These are phyloP conservation scores for Lyophyllum atratum DNA, from an alignment of 768 basidiomycete species.

Conservation along the genomic window DNA sequence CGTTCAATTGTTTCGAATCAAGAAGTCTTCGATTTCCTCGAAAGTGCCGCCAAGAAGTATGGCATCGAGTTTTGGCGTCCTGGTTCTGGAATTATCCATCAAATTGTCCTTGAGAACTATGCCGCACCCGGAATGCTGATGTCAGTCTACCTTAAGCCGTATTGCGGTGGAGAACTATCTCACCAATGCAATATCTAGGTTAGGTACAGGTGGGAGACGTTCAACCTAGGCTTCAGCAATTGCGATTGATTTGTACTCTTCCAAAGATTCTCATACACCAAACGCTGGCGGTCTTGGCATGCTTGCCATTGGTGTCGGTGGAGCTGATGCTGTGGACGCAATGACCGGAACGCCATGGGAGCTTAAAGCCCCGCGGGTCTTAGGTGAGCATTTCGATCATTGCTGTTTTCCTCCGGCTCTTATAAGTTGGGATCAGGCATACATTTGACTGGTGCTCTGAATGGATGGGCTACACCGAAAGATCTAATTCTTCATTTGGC, in stretches of 20 bases:
- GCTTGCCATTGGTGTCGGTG: constrained; percentile 98
- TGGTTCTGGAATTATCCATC: constrained; percentile 96
- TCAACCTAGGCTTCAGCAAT: neutral
- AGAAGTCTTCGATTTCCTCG: constrained; percentile 97
- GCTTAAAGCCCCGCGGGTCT: constrained; percentile 84
- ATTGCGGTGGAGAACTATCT: constrained; percentile 1
- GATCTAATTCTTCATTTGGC: constrained; percentile 94
- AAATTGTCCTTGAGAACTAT: constrained; percentile 97
- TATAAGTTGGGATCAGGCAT: constrained; percentile 60
- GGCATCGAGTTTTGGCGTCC: constrained; percentile 99
- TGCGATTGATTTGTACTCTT: neutral
- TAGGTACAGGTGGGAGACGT: constrained; percentile 66
- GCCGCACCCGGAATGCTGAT: constrained; percentile 94
- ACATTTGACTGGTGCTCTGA: constrained; percentile 83
- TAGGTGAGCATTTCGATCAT: constrained; percentile 49
- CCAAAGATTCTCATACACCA: constrained; percentile 90
- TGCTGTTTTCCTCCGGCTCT: neutral
- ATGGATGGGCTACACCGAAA: constrained; percentile 93
- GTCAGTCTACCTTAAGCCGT: constrained; percentile 40
- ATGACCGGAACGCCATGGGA: constrained; percentile 99
- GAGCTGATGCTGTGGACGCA: constrained; percentile 97
- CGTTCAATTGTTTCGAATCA: constrained; percentile 85
- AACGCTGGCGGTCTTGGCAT: constrained; percentile 97
- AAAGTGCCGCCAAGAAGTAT: constrained; percentile 88
- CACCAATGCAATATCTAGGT: constrained; percentile 42